A percentile compares a stretch with the other conserved stretches of the same genome.
Conservation (phyloP, 768 basidiomycete genomes). For the Baorangia bicolor region DNA sequence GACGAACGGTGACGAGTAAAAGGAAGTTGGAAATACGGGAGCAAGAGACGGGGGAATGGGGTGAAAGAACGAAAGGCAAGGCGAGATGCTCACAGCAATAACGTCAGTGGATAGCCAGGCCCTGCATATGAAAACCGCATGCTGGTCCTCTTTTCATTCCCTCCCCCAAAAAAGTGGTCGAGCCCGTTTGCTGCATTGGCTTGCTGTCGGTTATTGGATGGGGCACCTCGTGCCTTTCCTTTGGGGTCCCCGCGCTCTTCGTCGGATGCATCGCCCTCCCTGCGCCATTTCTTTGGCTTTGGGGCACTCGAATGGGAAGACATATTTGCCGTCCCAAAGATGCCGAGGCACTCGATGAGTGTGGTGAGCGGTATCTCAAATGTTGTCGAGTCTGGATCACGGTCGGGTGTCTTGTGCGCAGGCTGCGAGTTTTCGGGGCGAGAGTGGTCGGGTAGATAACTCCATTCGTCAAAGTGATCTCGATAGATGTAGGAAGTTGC, state of each 20-base stretch:
- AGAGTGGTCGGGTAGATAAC: slow-evolving; percentile 50
- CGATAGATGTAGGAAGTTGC: slow-evolving; percentile 82
- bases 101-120: slow-evolving; percentile 69
- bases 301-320: slow-evolving; percentile 28
- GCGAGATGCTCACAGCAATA: slow-evolving; percentile 66
- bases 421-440: slow-evolving; percentile 24
- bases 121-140: slow-evolving; percentile 86
- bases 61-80: not conserved
- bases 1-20: not conserved
- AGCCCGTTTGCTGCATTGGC: slow-evolving; percentile 31
- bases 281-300: slow-evolving; percentile 50
- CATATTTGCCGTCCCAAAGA: slow-evolving; percentile 78
- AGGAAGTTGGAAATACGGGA: not conserved
- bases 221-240: slow-evolving; percentile 22
- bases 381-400: slow-evolving; percentile 33
- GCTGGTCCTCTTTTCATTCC: slow-evolving; percentile 65
- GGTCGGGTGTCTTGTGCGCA: slow-evolving; percentile 10
- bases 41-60: not conserved
- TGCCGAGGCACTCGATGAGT: slow-evolving; percentile 87
- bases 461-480: slow-evolving; percentile 78
- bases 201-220: slow-evolving; percentile 20
- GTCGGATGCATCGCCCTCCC: slow-evolving; percentile 47
- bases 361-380: slow-evolving; percentile 86
- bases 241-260: slow-evolving; percentile 36
- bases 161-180: slow-evolving; percentile 57